Conservation (phyloP, 2,329 filamentous ascomycete genomes). For the Alternaria triticimaculans region DNA sequence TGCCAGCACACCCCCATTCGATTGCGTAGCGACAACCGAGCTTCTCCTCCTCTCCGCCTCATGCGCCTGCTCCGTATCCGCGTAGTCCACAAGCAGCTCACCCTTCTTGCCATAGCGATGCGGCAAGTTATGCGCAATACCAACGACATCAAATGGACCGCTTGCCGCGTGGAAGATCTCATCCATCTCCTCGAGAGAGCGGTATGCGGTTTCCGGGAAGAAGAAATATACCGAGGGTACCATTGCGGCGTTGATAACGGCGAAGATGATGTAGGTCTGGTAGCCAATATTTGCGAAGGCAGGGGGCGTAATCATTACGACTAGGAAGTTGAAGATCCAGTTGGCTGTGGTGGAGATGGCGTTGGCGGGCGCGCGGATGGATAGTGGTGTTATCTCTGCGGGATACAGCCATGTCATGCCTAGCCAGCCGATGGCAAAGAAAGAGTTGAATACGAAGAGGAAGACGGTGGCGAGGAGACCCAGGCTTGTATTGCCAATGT, state of each 20-base stretch:
- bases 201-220: slow-evolving; percentile 66
- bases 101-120: slow-evolving; percentile 65
- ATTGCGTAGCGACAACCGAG: slow-evolving; percentile 25
- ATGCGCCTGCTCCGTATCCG: slow-evolving; percentile 47
- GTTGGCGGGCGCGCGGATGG: slow-evolving; percentile 86
- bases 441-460: slow-evolving; percentile 92
- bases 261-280: slow-evolving; percentile 64
- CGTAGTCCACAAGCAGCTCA: slow-evolving; percentile 62
- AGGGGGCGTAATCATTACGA: slow-evolving; percentile 70
- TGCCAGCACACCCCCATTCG: slow-evolving; percentile 3
- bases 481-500: slow-evolving; percentile 29
- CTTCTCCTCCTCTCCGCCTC: slow-evolving; percentile 40
- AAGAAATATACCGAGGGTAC: slow-evolving; percentile 66
- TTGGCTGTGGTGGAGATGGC: slow-evolving; percentile 80
- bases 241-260: slow-evolving; percentile 63
- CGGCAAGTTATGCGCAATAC: slow-evolving; percentile 59
- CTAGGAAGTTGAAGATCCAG: slow-evolving; percentile 60
- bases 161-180: slow-evolving; percentile 67
- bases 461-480: slow-evolving; percentile 69
- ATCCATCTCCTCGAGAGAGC: slow-evolving; percentile 55
- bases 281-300: slow-evolving; percentile 64
- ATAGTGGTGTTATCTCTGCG: slow-evolving; percentile 87
- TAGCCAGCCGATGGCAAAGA: slow-evolving; percentile 84
- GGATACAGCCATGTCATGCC: slow-evolving; percentile 66
- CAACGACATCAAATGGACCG: slow-evolving; percentile 58